Evolutionary conservation across 2,329 filamentous ascomycete species (phyloP).

Genomic region (Xylaria sp.): DNA sequence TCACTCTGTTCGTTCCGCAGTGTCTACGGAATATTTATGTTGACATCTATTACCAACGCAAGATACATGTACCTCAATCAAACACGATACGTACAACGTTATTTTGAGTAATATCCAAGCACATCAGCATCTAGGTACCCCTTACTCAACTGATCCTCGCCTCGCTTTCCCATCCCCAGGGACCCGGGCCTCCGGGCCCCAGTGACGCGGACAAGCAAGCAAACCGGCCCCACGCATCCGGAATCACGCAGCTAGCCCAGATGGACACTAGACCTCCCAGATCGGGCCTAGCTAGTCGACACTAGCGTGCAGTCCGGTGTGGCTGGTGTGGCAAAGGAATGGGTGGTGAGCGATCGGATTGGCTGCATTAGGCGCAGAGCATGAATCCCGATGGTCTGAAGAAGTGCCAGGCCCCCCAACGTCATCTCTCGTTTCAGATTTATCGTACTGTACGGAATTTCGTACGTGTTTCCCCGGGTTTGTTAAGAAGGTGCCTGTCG

Average conservation of each 20-base stretch:
- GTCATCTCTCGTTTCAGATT: background rate
- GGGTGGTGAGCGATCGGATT: no score
- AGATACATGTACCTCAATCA: no score
- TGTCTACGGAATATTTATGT: no score
- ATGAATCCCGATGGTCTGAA: background rate
- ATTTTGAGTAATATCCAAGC: no score
- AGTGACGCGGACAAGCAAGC: background rate
- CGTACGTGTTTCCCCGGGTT: background rate
- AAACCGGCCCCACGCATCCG: background rate
- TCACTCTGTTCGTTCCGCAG: no score
- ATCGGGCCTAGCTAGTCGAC: background rate
- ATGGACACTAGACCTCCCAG: background rate
- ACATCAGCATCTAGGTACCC: no score
- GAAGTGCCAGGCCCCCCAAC: background rate
- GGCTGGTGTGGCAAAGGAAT: background rate
- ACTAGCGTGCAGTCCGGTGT: background rate
- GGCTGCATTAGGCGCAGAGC: background rate
- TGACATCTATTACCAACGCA: no score
- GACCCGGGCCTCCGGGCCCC: background rate
- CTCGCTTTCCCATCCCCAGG: background rate
- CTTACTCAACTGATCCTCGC: no score
- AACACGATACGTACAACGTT: no score
- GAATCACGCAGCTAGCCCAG: background rate
- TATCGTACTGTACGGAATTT: background rate
- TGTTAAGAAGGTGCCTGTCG: no score